Evolutionary conservation across 495 filamentous ascomycete species (phyloP), one percentile per base, ranked within the genome.

Genomic region (Penicillium simplicissimum): DNA sequence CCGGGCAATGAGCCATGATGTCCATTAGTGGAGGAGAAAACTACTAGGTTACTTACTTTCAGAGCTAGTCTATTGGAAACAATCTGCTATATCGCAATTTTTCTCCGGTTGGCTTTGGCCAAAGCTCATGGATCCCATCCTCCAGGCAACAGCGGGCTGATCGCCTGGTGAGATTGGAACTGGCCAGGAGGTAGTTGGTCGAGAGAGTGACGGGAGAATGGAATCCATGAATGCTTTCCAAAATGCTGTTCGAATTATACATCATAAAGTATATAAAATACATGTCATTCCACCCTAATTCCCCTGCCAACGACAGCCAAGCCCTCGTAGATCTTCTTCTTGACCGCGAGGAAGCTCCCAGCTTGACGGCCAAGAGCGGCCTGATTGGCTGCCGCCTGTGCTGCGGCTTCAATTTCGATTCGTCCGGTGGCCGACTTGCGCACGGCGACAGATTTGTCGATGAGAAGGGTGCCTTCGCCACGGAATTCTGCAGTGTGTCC

Each of bases 401-500:
- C 55, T 15, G 89, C 85, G 42, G 90, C 91, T 72, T 97, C 95
- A 40, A 98, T 84, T 75, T 97, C 96, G 59, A 99, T 90, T 68
- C 84, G 84, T 0, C 93, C 96, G 5, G 90, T 90, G 0, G 86
- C 89, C 4, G 85, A 89, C 75, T 99, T 99, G 54, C 92, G 81
- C 42, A 99, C 94, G 8, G 91, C 90, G 7, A 98, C 92, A 7
- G 82, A 80, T 15, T 90, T 90, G 65, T 98, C 93, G 54, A 99
- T 87, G 23, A 99, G 77, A 65, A 98, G 77, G 2, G 90, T 96
- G 51, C 95, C 95, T 73, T 97, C 96, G 17, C 95, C 95, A 34
- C 90, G 83, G 73, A 98, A 98, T 74, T 97, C 95, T 4, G 93
- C 94, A 31, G 81, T 90, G 73, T 97, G 91, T 2, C 94, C 93